phyloP scores from a whole-genome alignment of 768 basidiomycete genomes.

The Rhizopogon vulgaris region DNA sequence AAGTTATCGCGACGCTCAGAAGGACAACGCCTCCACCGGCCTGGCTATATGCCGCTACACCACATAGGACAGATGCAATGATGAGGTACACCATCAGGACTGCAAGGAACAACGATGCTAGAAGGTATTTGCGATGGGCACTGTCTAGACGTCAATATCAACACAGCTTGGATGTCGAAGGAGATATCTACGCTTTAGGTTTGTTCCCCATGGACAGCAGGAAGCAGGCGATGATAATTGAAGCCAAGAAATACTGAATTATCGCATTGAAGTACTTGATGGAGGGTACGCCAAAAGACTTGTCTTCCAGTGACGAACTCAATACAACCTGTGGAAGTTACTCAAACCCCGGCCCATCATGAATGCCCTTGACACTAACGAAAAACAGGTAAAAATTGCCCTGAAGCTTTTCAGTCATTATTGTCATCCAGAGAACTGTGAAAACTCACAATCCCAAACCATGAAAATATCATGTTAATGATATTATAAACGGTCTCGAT shows the following conservation, averaged over 20 bases:
- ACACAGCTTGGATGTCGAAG: background rate
- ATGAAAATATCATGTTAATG: constrained; percentile 82
- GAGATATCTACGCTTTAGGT: constrained; percentile 60
- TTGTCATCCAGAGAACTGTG: background rate
- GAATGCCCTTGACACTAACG: constrained; percentile 40
- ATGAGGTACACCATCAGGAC: constrained; percentile 81
- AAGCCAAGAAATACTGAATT: constrained; percentile 78
- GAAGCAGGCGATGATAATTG: constrained; percentile 84
- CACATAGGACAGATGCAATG: constrained; percentile 75
- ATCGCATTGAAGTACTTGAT: constrained; percentile 73
- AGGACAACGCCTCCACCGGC: constrained; percentile 69
- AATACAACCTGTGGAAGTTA: constrained; percentile 58
- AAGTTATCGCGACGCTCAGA: constrained; percentile 81
- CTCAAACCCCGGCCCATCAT: background rate
- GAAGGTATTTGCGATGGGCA: constrained; percentile 63
- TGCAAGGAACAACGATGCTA: constrained; percentile 67
- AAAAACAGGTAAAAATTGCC: constrained; percentile 97
- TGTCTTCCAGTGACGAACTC: constrained; percentile 80
- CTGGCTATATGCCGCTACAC: constrained; percentile 62
- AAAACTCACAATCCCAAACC: constrained; percentile 81
- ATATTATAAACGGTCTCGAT: constrained; percentile 84
- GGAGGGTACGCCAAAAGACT: constrained; percentile 53
- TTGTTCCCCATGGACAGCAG: constrained; percentile 95
- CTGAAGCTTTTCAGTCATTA: constrained; percentile 27
- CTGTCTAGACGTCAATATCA: constrained; percentile 8